A percentile compares a stretch with the other conserved stretches of the same genome.
Evolutionary conservation across 2,329 filamentous ascomycete genomes (phyloP).

Genomic region (Neoscytalidium dimidiatum): DNA sequence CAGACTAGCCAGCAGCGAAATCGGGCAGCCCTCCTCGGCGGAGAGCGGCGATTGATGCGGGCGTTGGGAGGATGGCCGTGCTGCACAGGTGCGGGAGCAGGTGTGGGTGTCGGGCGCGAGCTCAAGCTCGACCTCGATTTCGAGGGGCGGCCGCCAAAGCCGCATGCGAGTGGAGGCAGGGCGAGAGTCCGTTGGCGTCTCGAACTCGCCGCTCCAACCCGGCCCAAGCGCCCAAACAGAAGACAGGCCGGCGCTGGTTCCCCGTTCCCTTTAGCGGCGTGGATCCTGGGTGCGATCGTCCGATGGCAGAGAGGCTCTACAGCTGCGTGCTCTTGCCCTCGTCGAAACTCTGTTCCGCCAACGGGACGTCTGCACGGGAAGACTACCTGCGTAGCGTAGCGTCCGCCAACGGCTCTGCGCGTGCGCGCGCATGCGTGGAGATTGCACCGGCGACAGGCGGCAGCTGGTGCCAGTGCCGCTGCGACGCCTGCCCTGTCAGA

Average conservation of each 20-base stretch:
- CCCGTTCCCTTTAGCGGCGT: constrained; percentile 1
- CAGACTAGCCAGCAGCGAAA: no score
- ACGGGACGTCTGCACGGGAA: neutral
- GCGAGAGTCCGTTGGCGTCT: neutral
- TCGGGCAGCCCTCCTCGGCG: neutral
- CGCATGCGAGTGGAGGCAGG: neutral
- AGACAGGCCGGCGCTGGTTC: neutral
- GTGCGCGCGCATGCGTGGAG: neutral
- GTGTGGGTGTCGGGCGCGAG: neutral
- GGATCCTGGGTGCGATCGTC: constrained; percentile 7
- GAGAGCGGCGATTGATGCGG: neutral
- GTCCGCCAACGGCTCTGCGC: constrained; percentile 2
- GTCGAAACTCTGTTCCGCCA: no score
- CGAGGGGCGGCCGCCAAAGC: neutral
- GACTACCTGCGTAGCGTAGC: constrained; percentile 11
- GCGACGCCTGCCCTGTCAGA: no score
- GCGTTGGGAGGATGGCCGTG: neutral
- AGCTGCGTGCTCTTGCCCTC: neutral
- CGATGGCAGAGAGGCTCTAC: neutral
- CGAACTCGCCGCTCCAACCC: neutral
- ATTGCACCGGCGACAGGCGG: neutral
- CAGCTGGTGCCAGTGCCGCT: no score
- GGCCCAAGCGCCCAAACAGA: neutral
- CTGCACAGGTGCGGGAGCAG: no score
- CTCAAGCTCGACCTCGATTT: neutral